Evolutionary conservation across 805 yeast genomes (phyloP), one percentile per base, ranked within the genome.

Genomic region (Yarrowia deformans): DNA sequence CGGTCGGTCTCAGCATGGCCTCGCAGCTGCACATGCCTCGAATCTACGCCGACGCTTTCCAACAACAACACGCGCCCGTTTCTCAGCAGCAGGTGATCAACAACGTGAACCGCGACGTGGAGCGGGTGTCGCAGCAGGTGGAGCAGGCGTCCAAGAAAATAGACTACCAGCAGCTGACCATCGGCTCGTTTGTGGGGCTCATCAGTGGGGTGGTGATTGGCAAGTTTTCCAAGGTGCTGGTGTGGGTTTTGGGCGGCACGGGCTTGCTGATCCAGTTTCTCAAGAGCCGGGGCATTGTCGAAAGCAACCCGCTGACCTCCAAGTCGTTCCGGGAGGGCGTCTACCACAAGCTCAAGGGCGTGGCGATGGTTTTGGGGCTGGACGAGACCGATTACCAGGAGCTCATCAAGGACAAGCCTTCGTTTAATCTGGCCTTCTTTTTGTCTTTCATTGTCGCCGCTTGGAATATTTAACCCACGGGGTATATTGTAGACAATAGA

Each of bases 121-220:
- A 56, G 48, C 63, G 63, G 2, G 63, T 56, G 10, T 16, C 48
- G 2, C 19, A 23, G 48, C 39, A 40, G 39, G 48, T 56, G 37
- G 63, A 56, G 48, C 37, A 60, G 52, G 46, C 29, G 14, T 8
- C 23, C 43, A 60, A 60, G 52, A 60, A 43, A 23, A 3, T 60
- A 19, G 84, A 86, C 77, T 88, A 88, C 74, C 84, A 84, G 73
- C 89, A 88, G 73, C 79, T 88, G 73, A 83, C 90, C 16, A 77
- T 87, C 70, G 92, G 92, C 7, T 85, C 90, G 0, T 79, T 88
- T 74, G 79, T 86, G 8, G 91, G 92, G 0, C 79, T 88, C 69
- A 80, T 85, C 43, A 72, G 84, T 66, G 92, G 92, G 0, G 79
- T 85, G 29, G 78, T 88, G 40, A 82, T 84, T n/a, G 91, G 91